Percentiles rank a stretch among this genome's conserved stretches.
Conservation (phyloP, 495 filamentous ascomycete genomes). For the Bacidia gigantensis region DNA sequence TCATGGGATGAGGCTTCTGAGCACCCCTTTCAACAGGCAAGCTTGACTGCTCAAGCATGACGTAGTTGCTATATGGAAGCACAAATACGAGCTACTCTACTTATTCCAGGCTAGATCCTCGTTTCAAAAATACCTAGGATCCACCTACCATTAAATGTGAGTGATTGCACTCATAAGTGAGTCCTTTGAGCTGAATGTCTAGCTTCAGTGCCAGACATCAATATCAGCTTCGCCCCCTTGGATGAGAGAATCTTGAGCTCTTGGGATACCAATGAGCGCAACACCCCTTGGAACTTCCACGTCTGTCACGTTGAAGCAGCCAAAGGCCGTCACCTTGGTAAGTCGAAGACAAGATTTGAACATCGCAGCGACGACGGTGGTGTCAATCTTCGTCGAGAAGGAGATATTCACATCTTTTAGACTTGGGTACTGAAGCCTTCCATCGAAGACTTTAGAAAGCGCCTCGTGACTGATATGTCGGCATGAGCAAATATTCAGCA, state of each 20-base stretch:
- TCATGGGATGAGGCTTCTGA: too few relatives aligned
- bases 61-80: too few relatives aligned
- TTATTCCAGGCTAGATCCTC: too few relatives aligned
- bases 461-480: conserved; percentile 56
- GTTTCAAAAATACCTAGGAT: too few relatives aligned
- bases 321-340: conserved; percentile 64
- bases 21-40: too few relatives aligned
- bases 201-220: not conserved
- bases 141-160: too few relatives aligned
- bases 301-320: conserved; percentile 64
- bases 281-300: conserved; percentile 57
- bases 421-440: conserved; percentile 42
- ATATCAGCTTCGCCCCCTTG: conserved; percentile 31
- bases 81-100: too few relatives aligned
- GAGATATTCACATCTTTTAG: conserved; percentile 61
- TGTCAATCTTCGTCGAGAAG: conserved; percentile 63
- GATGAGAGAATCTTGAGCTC: conserved; percentile 45
- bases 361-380: conserved; percentile 57
- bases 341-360: conserved; percentile 62
- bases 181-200: too few relatives aligned
- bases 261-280: conserved; percentile 65
- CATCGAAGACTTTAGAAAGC: conserved; percentile 56
- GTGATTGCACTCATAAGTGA: too few relatives aligned
- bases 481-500: conserved; percentile 62
- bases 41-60: too few relatives aligned